Conservation (phyloP, 2,329 filamentous ascomycete genomes). For the Stagonosporopsis tanaceti region DNA sequence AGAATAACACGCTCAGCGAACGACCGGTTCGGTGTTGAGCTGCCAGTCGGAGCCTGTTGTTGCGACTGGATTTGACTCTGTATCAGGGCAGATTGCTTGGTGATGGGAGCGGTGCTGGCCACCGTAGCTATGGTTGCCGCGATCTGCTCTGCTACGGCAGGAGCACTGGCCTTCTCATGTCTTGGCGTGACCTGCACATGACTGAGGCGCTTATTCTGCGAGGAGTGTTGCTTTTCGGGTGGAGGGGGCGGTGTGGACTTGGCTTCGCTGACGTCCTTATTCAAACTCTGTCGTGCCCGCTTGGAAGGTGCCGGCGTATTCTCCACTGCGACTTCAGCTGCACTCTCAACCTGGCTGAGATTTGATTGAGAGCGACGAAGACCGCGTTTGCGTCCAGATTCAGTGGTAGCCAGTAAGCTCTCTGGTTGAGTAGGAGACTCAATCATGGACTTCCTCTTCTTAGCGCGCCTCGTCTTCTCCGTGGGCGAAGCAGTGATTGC, state of each 20-base stretch:
- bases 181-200: constrained; percentile 38
- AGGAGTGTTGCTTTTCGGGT: constrained; percentile 12
- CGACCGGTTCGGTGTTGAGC: constrained; percentile 39
- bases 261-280: constrained; percentile 44
- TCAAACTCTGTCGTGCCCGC: constrained; percentile 29
- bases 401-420: constrained; percentile 14
- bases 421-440: constrained; percentile 10
- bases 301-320: constrained; percentile 42
- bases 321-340: constrained; percentile 30
- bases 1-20: constrained; percentile 48
- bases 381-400: constrained; percentile 34
- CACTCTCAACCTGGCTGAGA: constrained; percentile 40
- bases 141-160: constrained; percentile 13
- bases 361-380: constrained; percentile 40
- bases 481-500: constrained; percentile 6
- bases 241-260: constrained; percentile 22
- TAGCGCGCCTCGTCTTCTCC: constrained; percentile 12
- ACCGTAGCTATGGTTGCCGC: constrained; percentile 13
- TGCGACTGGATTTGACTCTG: constrained; percentile 8
- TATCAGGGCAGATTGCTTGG: constrained; percentile 17
- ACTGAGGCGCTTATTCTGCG: constrained; percentile 34
- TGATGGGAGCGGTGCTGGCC: constrained; percentile 5
- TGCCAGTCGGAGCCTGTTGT: constrained; percentile 9
- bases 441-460: constrained; percentile 33
- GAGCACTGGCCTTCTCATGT: constrained; percentile 9